Evolutionary conservation across 257 asterid species (phyloP).

Genomic region (Nicotiana tomentosiformis): DNA sequence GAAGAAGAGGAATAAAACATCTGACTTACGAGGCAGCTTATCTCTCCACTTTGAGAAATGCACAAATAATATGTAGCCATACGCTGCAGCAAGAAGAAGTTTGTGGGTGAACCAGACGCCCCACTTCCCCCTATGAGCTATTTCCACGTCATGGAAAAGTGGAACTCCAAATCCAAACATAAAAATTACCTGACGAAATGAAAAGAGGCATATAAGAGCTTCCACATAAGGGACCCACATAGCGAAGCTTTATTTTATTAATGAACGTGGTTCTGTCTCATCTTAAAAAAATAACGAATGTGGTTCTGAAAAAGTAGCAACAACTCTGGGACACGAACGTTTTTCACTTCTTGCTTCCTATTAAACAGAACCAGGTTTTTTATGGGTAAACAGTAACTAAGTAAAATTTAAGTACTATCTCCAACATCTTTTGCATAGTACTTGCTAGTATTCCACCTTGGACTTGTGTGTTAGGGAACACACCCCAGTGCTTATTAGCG

Average conservation of each 20-base stretch:
- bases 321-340: neutral
- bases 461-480: neutral
- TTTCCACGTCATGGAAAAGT: constrained; percentile 41
- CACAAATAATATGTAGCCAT: constrained; percentile 74
- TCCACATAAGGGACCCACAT: neutral
- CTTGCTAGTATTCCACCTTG: neutral
- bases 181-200: constrained; percentile 50
- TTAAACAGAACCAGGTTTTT: neutral
- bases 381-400: neutral
- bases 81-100: constrained; percentile 52
- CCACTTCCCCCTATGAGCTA: constrained; percentile 71
- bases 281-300: no score
- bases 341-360: neutral
- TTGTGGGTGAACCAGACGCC: constrained; percentile 46
- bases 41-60: constrained; percentile 96
- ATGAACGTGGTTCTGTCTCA: neutral
- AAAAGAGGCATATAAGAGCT: neutral
- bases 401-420: neutral
- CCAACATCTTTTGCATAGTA: neutral
- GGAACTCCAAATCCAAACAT: constrained; percentile 78
- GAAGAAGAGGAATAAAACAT: neutral
- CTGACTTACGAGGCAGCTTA: constrained; percentile 77
- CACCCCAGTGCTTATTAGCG: neutral
- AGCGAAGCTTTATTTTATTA: neutral
- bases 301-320: neutral